Conservation (phyloP, 192 early-diverging fungal genomes). For the Entomortierella parvispora region DNA sequence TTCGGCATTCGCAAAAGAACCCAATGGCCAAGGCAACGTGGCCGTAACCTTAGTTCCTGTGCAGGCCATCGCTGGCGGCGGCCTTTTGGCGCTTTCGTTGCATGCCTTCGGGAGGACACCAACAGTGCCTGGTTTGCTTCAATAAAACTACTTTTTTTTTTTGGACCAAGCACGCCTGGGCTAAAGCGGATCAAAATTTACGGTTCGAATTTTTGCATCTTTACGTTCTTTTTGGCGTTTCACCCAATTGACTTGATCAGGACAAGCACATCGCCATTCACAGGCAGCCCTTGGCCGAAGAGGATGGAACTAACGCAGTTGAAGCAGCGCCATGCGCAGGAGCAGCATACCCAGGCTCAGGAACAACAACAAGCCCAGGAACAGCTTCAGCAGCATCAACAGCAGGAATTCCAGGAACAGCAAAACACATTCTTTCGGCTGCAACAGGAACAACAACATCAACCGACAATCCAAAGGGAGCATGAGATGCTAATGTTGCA, state of each 20-base stretch:
- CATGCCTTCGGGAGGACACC: slow-evolving; percentile 38
- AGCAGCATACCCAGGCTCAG: slow-evolving; percentile 4
- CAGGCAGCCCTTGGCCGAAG: too few species aligned
- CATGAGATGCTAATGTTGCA: slow-evolving; percentile 42
- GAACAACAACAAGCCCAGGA: slow-evolving; percentile 35
- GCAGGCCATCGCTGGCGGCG: slow-evolving; percentile 29
- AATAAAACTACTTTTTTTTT: neutral
- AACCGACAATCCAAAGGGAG: slow-evolving; percentile 19
- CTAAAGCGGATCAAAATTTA: too few species aligned
- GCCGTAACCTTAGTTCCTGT: slow-evolving; percentile 39
- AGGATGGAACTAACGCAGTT: slow-evolving; percentile 7
- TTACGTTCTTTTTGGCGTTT: too few species aligned
- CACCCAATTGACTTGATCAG: too few species aligned
- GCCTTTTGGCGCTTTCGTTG: slow-evolving; percentile 22
- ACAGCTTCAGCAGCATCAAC: slow-evolving; percentile 22
- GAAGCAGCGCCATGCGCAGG: slow-evolving; percentile 27
- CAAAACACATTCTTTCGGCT: slow-evolving; percentile 12
- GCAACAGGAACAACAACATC: slow-evolving; percentile 20
- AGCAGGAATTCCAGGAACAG: slow-evolving; percentile 24
- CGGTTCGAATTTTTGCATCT: too few species aligned
- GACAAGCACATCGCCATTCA: too few species aligned
- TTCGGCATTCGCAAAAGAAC: neutral
- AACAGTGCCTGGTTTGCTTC: slow-evolving; percentile 24
- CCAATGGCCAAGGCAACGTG: slow-evolving; percentile 4
- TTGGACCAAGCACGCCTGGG: too few species aligned